A percentile compares a stretch with the other conserved stretches of the same genome.
Evolutionary conservation across 2,329 filamentous ascomycete genomes (phyloP).

Genomic region (Colletotrichum tropicale): DNA sequence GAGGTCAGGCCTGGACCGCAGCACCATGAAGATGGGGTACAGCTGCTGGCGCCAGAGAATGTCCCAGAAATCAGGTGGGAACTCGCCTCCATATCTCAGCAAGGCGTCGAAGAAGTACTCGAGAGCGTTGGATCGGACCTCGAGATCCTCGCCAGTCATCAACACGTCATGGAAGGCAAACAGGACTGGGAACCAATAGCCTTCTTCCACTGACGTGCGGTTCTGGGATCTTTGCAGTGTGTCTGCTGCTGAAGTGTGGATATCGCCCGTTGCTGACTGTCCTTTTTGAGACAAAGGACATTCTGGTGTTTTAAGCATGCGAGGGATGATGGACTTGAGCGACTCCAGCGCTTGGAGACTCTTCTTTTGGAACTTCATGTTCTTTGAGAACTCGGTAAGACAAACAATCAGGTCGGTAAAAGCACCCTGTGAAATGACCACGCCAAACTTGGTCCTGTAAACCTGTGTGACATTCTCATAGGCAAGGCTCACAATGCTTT

Average conservation of each 20-base stretch:
- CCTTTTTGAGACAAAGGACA: conserved; percentile 81
- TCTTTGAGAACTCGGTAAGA: conserved; percentile 98
- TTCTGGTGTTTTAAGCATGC: conserved; percentile 94
- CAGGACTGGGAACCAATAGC: conserved; percentile 97
- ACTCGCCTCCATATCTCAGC: conserved; percentile 87
- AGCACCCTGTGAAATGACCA: conserved; percentile 94
- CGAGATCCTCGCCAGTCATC: conserved; percentile 98
- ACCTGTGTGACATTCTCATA: conserved; percentile 97
- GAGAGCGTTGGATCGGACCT: conserved; percentile 88
- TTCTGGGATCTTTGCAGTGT: conserved; percentile 61
- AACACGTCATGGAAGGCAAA: conserved; percentile 99
- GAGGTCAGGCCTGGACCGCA: conserved; percentile 96
- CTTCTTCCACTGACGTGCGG: conserved; percentile 90
- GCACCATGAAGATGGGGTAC: conserved; percentile 97
- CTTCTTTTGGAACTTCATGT: conserved; percentile 98
- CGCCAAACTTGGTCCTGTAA: conserved; percentile 93
- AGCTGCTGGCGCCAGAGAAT: conserved; percentile 96
- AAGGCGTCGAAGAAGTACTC: conserved; percentile 97
- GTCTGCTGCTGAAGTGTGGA: conserved; percentile 46
- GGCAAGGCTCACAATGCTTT: conserved; percentile 93
- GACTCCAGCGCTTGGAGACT: conserved; percentile 95
- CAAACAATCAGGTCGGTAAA: conserved; percentile 97
- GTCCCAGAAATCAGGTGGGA: conserved; percentile 96
- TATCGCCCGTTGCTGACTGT: conserved; percentile 35
- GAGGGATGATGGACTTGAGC: conserved; percentile 89